phyloP scores from a whole-genome alignment of 2,329 filamentous ascomycete species.

The Talaromyces sp. region DNA sequence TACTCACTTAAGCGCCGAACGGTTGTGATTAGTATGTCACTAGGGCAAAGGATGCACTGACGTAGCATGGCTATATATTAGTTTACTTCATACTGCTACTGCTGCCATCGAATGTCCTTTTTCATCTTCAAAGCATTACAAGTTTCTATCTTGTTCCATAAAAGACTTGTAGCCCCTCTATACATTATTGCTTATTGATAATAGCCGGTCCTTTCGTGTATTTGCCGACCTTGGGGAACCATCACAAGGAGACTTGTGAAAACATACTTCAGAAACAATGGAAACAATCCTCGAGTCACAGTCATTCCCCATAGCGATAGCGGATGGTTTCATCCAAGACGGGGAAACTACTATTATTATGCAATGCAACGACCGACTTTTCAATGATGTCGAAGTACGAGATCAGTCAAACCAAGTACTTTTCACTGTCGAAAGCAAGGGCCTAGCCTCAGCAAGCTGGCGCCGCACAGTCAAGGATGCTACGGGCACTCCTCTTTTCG shows the following conservation, averaged over 20 bases:
- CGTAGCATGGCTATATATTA: not conserved
- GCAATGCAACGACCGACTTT: constrained; percentile 4
- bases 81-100: not conserved
- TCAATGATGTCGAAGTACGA: constrained; percentile 10
- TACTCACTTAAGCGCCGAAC: not conserved
- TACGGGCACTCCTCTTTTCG: constrained; percentile 8
- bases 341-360: not conserved
- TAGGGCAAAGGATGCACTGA: not conserved
- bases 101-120: not conserved
- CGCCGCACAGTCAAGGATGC: constrained; percentile 12
- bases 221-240: not conserved
- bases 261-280: not conserved
- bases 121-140: not conserved
- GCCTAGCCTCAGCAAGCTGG: not conserved
- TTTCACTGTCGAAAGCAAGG: not conserved
- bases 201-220: not conserved
- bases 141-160: not conserved
- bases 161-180: no score
- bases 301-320: not conserved
- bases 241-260: not conserved
- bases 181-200: not conserved
- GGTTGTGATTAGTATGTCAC: not conserved
- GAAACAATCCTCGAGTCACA: not conserved
- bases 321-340: constrained; percentile 7
- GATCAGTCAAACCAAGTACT: constrained; percentile 8